Evolutionary conservation across 331 rosid species (phyloP).

Genomic region (Rosa hybrid): DNA sequence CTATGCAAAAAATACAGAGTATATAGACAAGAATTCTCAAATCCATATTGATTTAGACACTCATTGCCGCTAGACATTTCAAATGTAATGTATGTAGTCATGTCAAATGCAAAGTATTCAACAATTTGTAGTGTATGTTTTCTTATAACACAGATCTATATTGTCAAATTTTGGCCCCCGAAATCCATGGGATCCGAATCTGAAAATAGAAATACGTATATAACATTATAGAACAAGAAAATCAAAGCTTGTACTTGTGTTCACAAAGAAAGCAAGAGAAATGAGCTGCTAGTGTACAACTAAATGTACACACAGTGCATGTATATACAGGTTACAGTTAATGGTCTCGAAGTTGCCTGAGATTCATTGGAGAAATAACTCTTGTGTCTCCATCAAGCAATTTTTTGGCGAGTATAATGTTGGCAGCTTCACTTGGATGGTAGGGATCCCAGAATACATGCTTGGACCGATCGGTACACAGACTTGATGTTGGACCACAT

Average conservation of each 20-base stretch:
- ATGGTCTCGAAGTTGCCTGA: slow-evolving; percentile 71
- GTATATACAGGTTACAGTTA: slow-evolving; percentile 11
- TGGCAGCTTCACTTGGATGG: slow-evolving; percentile 94
- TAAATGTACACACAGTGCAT: background rate
- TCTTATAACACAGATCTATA: background rate
- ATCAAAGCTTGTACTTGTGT: background rate
- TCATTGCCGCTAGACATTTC: background rate
- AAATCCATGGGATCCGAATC: background rate
- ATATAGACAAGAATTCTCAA: background rate
- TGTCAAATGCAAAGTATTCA: background rate
- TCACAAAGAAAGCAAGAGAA: slow-evolving; percentile 1
- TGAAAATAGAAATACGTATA: background rate
- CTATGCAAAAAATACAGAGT: background rate
- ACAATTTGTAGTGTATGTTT: background rate
- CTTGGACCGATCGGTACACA: slow-evolving; percentile 63
- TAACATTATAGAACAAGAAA: background rate
- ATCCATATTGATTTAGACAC: background rate
- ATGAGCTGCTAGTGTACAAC: background rate
- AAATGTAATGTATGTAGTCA: background rate
- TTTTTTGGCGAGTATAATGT: slow-evolving; percentile 68
- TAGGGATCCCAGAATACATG: slow-evolving; percentile 98
- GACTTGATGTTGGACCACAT: slow-evolving; percentile 80
- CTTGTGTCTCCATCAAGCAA: slow-evolving; percentile 72
- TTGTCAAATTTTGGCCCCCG: background rate
- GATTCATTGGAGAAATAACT: slow-evolving; percentile 70